Percentiles rank a stretch among this genome's conserved stretches.
These are phyloP conservation scores for Fusarium ambrosium DNA, from an alignment of 2,329 filamentous ascomycete species.

Conservation along the genomic window DNA sequence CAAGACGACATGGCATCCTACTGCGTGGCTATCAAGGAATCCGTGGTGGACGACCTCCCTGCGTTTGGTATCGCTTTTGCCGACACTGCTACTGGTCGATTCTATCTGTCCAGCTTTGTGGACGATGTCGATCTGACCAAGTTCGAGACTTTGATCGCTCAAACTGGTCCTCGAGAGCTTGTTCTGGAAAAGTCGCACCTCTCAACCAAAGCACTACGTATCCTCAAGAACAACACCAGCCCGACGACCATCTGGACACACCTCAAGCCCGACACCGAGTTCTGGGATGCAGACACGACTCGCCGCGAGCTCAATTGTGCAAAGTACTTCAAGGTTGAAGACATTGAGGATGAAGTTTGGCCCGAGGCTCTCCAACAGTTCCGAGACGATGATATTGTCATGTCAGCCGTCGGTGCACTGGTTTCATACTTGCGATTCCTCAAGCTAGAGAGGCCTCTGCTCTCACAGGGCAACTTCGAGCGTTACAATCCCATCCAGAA, in stretches of 20 bases:
- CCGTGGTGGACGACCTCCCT: slow-evolving; percentile 78
- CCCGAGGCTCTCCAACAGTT: slow-evolving; percentile 79
- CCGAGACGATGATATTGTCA: slow-evolving; percentile 82
- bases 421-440: slow-evolving; percentile 88
- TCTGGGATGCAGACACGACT: slow-evolving; percentile 88
- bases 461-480: slow-evolving; percentile 91
- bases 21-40: slow-evolving; percentile 94
- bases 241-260: slow-evolving; percentile 97
- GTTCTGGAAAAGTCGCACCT: slow-evolving; percentile 89
- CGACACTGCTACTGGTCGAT: slow-evolving; percentile 95
- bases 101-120: slow-evolving; percentile 90
- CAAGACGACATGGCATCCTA: slow-evolving; percentile 98
- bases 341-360: slow-evolving; percentile 75
- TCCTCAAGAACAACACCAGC: slow-evolving; percentile 94
- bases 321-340: slow-evolving; percentile 79
- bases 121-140: slow-evolving; percentile 95
- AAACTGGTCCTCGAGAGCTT: slow-evolving; percentile 89
- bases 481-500: slow-evolving; percentile 92
- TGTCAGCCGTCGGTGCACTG: slow-evolving; percentile 92
- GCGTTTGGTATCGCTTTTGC: slow-evolving; percentile 94
- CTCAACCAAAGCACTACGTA: slow-evolving; percentile 89
- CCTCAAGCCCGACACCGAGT: slow-evolving; percentile 87
- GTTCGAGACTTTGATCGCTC: slow-evolving; percentile 96
- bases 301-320: slow-evolving; percentile 84
- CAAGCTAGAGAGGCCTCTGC: slow-evolving; percentile 88